phyloP scores from a whole-genome alignment of 23 red algal species.

The Chondrus crispus region DNA sequence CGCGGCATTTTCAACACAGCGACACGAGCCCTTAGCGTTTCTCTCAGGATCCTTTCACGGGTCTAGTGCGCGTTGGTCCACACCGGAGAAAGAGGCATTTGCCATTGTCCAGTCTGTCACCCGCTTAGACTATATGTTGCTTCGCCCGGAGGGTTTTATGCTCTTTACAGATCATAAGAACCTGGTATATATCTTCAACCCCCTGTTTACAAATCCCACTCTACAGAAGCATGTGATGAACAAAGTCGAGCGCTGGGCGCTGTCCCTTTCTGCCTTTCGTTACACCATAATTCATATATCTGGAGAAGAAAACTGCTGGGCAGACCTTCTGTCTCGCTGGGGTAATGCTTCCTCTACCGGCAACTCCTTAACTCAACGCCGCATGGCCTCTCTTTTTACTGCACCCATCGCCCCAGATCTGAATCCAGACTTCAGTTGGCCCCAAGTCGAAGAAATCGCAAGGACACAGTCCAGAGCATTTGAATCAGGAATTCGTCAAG shows the following conservation, averaged over 20 bases:
- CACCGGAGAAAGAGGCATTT: slow-evolving; percentile 6
- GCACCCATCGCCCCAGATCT: not conserved
- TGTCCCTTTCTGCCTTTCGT: not conserved
- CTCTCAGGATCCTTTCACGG: slow-evolving; percentile 7
- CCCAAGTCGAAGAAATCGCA: not conserved
- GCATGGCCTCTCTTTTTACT: not conserved
- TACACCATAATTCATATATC: not conserved
- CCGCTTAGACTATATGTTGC: not conserved
- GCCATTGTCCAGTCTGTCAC: not conserved
- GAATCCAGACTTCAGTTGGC: slow-evolving; percentile 17
- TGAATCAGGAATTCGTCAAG: no score
- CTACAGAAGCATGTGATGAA: not conserved
- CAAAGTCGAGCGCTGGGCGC: slow-evolving; percentile 18
- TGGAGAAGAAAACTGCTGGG: slow-evolving; percentile 12
- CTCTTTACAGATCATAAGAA: slow-evolving; percentile 32
- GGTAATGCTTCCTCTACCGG: not conserved
- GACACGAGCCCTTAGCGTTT: slow-evolving; percentile 30
- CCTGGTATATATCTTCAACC: slow-evolving; percentile 14
- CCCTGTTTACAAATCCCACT: not conserved
- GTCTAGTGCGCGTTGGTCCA: not conserved
- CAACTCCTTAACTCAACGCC: not conserved
- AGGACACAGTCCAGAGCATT: no score
- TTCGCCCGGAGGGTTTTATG: not conserved
- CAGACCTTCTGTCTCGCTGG: slow-evolving; percentile 17
- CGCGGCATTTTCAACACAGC: not conserved